Evolutionary conservation across 2,329 filamentous ascomycete genomes (phyloP), one percentile per base, ranked within the genome.

Genomic region (Drechslera avenae): DNA sequence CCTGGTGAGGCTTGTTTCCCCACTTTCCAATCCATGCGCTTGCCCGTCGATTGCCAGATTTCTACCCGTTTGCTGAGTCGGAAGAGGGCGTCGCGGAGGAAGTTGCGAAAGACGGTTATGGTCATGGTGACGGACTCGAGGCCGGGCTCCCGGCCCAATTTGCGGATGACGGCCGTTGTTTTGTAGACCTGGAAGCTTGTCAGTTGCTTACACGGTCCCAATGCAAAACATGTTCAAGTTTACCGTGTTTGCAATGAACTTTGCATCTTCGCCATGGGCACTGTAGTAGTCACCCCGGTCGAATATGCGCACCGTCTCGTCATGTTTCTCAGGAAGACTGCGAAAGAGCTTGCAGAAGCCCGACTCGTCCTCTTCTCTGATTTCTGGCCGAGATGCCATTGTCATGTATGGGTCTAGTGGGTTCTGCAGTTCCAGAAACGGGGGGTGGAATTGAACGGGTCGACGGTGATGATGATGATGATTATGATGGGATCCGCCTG

Each of bases 301-400:
- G 70, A 97, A 97, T 53, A 99, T 88, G 46, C 94, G 87, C 46
- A 99, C 82, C 0, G 90, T 92, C 46, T 89, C 88, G 32, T 86
- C 82, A 62, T 86, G 84, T 45, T 86, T 85, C 12, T 79, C 67
- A 5, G 91, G 86, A 2, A 99, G 82, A n/a, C 86, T 88, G 64
- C 93, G 93, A 81, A 95, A 99, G 78, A 91, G 96, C 63, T 88
- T 90, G 77, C 97, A 97, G 80, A 99, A 99, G 62, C 93, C 91
- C 69, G 88, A 86, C 79, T 99, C 94, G 71, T 99, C 94, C 68
- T 99, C 95, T 71, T 97, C 90, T 69, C 82, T 83, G 56, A 84
- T 75, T 62, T 84, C 82, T 10, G 82, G 82, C 56, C 82, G 73
- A 31, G 81, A 83, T 45, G 76, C 77, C 81, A 84, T 84, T 35